Percentiles rank a stretch among this genome's conserved stretches.
phyloP scores from a whole-genome alignment of 805 yeast species.

The Saccharomyces eubayanus region DNA sequence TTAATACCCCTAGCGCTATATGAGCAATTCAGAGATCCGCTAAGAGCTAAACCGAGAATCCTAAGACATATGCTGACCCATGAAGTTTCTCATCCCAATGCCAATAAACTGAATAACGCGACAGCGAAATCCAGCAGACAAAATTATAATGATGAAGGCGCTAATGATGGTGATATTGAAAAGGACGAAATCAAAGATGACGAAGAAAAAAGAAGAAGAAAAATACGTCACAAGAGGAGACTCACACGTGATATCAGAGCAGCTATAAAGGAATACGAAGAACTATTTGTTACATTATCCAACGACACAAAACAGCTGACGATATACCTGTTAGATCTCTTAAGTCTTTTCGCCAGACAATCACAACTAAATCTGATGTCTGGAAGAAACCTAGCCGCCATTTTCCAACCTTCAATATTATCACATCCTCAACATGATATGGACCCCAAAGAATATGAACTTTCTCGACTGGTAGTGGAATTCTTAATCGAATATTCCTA shows the following conservation, averaged over 20 bases:
- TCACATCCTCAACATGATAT: conserved; percentile 90
- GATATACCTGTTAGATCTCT: conserved; percentile 76
- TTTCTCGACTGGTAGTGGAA: conserved; percentile 79
- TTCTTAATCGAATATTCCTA: conserved; percentile 82
- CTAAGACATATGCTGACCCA: conserved; percentile 52
- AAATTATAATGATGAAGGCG: conserved; percentile 7
- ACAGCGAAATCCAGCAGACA: conserved; percentile 1
- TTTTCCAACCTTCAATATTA: conserved; percentile 92
- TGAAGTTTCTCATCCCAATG: conserved; percentile 31
- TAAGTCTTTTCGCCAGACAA: conserved; percentile 76
- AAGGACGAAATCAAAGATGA: conserved; percentile 7
- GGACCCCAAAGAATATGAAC: conserved; percentile 84
- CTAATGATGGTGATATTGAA: conserved; percentile 14
- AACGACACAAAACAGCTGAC: conserved; percentile 71
- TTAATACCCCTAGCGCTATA: conserved; percentile 72
- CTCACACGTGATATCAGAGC: conserved; percentile 56
- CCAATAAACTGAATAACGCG: conserved; percentile 24
- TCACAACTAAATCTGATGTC: conserved; percentile 81
- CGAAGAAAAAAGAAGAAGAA: conserved; percentile 28
- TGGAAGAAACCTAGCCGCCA: conserved; percentile 85
- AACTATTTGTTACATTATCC: conserved; percentile 61
- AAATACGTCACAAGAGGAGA: conserved; percentile 45
- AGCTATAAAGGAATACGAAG: conserved; percentile 65
- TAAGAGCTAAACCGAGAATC: conserved; percentile 56
- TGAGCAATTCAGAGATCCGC: conserved; percentile 70